Evolutionary conservation across 768 basidiomycete species (phyloP).

Genomic region (Tricholoma saponaceum): DNA sequence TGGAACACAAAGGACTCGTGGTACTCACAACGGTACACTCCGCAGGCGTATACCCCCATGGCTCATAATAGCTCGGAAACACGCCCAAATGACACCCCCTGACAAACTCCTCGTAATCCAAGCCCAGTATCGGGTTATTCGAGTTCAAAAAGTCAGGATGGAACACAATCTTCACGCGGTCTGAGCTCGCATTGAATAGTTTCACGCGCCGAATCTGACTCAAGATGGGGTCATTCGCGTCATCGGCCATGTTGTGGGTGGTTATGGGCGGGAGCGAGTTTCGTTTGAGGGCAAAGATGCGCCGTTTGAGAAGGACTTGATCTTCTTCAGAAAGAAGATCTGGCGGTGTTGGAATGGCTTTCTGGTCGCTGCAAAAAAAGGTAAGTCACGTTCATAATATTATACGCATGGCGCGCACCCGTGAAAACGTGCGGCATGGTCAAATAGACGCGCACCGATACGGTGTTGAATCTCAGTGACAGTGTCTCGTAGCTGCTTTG

Average conservation of each 20-base stretch:
- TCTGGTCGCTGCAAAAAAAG: constrained; percentile 49
- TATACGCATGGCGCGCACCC: constrained; percentile 49
- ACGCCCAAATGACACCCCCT: constrained; percentile 97
- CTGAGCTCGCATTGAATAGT: constrained; percentile 82
- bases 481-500: constrained; percentile 93
- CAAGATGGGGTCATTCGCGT: constrained; percentile 86
- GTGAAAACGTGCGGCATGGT: constrained; percentile 89
- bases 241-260: constrained; percentile 99
- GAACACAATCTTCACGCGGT: constrained; percentile 96
- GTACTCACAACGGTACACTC: constrained; percentile 92
- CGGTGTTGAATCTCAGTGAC: constrained; percentile 94
- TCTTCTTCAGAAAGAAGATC: constrained; percentile 88
- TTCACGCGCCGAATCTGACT: constrained; percentile 93
- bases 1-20: constrained; percentile 1
- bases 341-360: constrained; percentile 44
- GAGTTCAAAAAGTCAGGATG: constrained; percentile 98
- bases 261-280: constrained; percentile 92
- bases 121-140: constrained; percentile 94
- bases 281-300: constrained; percentile 94
- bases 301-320: constrained; percentile 89
- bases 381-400: neutral
- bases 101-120: constrained; percentile 99
- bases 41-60: constrained; percentile 95
- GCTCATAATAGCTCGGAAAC: constrained; percentile 97
- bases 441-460: constrained; percentile 89